Evolutionary conservation across 495 filamentous ascomycete species (phyloP), one percentile per base, ranked within the genome.

Genomic region (Aspergillus kassunensis): DNA sequence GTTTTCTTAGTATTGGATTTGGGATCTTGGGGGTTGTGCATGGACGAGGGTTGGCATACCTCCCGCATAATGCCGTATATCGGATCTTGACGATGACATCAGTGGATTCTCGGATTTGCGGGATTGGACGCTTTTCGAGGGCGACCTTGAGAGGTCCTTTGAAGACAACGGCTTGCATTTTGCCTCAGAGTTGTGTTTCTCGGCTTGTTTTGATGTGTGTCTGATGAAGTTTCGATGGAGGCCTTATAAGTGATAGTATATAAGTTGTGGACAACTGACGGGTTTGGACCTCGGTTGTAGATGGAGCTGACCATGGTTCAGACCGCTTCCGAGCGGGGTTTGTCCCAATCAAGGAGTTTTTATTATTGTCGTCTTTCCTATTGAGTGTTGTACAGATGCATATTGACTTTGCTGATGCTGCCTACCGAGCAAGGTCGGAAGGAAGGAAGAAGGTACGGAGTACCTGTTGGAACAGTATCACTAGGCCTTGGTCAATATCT

Each of bases 61-160:
- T 90, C 59, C 91, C 91, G 67, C 91, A 96, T 30, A 97, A 74
- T 13, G 89, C 91, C 2, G 90, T 89, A 54, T 88, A 85, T 43
- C 80, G 75, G 34, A 96, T 87, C 66, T 90, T 91, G 49, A 96
- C 79, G 52, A 97, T 83, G 47, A 87, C 81, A 66, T 96, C 92
- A 42, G 76, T 83, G 5, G 81, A 68, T 12, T 89, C 76, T 55
- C 85, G 69, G 48, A 96, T 83, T 20, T 69, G 53, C 1, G 76
- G 76, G 6, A 69, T 61, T 0, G 74, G 74, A 29, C 73, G 65
- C 34, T 76, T 54, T 51, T 78, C 75, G 1, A 79, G 47, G 8
- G 62, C 66, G 19, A 71, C 64, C 51, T 66, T 25, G 9, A 67
- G 44, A 11, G 67, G 63, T 15, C 65, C 67, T 49, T 68, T 67